Evolutionary conservation across 805 yeast genomes (phyloP).

Genomic region (Suhomyces emberorum): DNA sequence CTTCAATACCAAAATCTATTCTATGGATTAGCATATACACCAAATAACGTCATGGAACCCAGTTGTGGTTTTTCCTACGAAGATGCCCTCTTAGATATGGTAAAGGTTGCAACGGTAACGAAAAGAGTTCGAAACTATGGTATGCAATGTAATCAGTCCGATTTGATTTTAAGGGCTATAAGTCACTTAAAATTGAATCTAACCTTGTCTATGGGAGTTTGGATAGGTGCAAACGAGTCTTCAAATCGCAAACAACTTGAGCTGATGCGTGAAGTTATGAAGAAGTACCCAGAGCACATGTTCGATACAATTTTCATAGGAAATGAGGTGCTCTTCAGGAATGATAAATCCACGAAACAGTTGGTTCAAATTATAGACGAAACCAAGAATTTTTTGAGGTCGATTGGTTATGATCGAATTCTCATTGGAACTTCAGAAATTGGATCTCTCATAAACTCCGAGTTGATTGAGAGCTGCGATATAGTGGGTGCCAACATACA

Average conservation of each 20-base stretch:
- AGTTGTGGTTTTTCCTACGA: slow-evolving; percentile 47
- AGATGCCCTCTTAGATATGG: slow-evolving; percentile 55
- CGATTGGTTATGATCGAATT: slow-evolving; percentile 30
- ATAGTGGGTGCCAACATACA: slow-evolving; percentile 61
- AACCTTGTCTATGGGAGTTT: slow-evolving; percentile 59
- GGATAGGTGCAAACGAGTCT: slow-evolving; percentile 50
- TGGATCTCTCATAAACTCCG: slow-evolving; percentile 43
- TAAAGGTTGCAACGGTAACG: slow-evolving; percentile 56
- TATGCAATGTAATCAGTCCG: slow-evolving; percentile 58
- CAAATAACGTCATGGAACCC: slow-evolving; percentile 50
- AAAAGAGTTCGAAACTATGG: slow-evolving; percentile 57
- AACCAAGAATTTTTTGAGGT: slow-evolving; percentile 35
- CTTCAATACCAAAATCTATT: slow-evolving; percentile 28
- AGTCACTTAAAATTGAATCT: slow-evolving; percentile 47
- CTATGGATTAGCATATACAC: slow-evolving; percentile 61
- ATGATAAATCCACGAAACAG: slow-evolving; percentile 39
- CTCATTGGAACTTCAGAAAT: slow-evolving; percentile 65
- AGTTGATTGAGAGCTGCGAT: slow-evolving; percentile 46
- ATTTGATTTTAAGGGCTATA: slow-evolving; percentile 51
- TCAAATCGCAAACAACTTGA: slow-evolving; percentile 46
- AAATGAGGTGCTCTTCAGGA: slow-evolving; percentile 57
- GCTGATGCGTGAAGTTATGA: slow-evolving; percentile 41
- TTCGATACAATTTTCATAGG: slow-evolving; percentile 58
- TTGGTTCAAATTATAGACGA: slow-evolving; percentile 42
- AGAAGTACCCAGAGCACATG: slow-evolving; percentile 37